Evolutionary conservation across 163 green algal genomes (phyloP), one percentile per base, ranked within the genome.

Genomic region (Scenedesmus sp.): DNA sequence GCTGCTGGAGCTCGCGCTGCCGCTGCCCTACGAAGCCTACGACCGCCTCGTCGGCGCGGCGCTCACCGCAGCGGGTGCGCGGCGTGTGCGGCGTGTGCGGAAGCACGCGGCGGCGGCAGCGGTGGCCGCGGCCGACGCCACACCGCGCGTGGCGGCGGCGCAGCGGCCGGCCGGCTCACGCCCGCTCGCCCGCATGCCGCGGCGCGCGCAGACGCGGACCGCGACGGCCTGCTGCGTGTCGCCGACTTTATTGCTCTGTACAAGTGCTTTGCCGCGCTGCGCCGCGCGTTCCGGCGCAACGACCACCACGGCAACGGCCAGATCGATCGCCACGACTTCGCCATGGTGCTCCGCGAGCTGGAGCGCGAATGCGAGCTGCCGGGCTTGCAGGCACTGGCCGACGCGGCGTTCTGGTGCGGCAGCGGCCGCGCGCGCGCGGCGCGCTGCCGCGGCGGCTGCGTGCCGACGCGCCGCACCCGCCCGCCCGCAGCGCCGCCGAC

Each of bases 221-320:
- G 64, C 20, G 65, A 83, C n/a, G 63, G 63, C 39, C 15, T 11
- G 14, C 60, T 83, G 7, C 39, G 42, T 28, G 31, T 72, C 0
- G 15, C 31, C 3, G 75, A 83, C 28, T 83, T 83, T 31, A 34
- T 54, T 9, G n/a, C 75, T 1, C 33, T 83, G 54, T 83, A 83
- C 56, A 76, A 77, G 22, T 14, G 44, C 26, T 53, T 83, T 33
- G 39, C 54, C n/a, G 64, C 64, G 18, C 42, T 50, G 24, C 54
- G 75, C 15, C 39, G 64, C 20, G 75, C 75, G 4, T 83, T 83
- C 56, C 47, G 33, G 64, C 64, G 67, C 11, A 28, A 71, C n/a
- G 75, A 83, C 45, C 75, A 77, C 39, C 75, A 83, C 44, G 31
- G 24, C 42, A 83, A 83, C 56, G 75, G 75, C 5, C 64, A 77